Evolutionary conservation across 192 early-diverging fungal species (phyloP).

Genomic region (Rhizoclosmatium globosum): DNA sequence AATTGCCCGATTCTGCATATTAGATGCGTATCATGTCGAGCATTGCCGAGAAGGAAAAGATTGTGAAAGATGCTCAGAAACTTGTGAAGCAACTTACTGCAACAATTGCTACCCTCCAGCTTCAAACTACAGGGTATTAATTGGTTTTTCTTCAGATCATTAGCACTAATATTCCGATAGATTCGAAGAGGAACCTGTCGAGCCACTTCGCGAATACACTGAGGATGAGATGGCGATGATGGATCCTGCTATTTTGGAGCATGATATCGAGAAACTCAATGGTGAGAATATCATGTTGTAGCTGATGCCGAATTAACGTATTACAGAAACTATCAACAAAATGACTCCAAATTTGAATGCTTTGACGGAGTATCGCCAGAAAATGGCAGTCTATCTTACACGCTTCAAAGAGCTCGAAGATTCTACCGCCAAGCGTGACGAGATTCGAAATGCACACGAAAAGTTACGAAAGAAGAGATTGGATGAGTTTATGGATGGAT

Average conservation of each 20-base stretch:
- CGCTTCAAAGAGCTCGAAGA: conserved; percentile 79
- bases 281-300: conserved; percentile 49
- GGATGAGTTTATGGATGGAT: conserved; percentile 96
- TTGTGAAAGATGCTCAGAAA: conserved; percentile 18
- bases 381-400: conserved; percentile 75
- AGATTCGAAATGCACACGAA: conserved; percentile 77
- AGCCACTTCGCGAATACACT: conserved; percentile 61
- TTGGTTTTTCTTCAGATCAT: not conserved
- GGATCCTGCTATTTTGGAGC: conserved; percentile 70
- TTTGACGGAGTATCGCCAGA: conserved; percentile 84
- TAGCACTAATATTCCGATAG: conserved; percentile 30
- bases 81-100: conserved; percentile 29
- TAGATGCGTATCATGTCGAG: not conserved
- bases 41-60: conserved; percentile 36
- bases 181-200: conserved; percentile 52
- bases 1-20: not conserved
- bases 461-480: conserved; percentile 78
- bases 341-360: conserved; percentile 88
- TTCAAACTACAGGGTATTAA: conserved; percentile 48
- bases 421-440: conserved; percentile 76
- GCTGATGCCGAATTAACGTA: conserved; percentile 11
- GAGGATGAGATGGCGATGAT: conserved; percentile 71
- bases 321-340: conserved; percentile 50
- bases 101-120: conserved; percentile 38
- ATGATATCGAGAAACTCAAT: conserved; percentile 76